Conservation (phyloP, 176 grass and related monocot species). For the Elaeis guineensis region DNA sequence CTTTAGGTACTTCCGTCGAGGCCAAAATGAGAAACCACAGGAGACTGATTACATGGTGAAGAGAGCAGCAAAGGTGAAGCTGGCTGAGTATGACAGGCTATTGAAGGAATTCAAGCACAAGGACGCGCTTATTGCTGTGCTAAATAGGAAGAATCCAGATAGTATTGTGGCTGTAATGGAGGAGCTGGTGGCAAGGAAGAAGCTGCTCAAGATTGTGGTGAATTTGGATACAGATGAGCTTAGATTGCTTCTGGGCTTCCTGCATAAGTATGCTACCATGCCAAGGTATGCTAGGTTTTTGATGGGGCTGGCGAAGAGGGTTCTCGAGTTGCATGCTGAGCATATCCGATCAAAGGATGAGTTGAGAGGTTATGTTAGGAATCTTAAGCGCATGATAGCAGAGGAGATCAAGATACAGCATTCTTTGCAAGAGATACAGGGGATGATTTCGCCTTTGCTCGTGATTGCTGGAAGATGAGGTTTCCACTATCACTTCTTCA, state of each 20-base stretch:
- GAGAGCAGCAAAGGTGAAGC: conserved; percentile 57
- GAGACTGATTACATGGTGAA: conserved; percentile 56
- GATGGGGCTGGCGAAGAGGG: conserved; percentile 65
- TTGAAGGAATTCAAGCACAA: conserved; percentile 81
- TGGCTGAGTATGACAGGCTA: conserved; percentile 66
- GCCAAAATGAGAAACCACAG: conserved; percentile 59
- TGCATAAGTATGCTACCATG: conserved; percentile 50
- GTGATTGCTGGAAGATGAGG: conserved; percentile 55
- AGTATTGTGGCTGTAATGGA: conserved; percentile 65
- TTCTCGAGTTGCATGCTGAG: conserved; percentile 55
- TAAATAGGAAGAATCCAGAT: conserved; percentile 46
- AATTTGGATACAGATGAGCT: conserved; percentile 65
- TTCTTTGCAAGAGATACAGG: conserved; percentile 77
- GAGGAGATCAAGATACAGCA: conserved; percentile 84
- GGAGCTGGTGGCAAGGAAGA: conserved; percentile 77
- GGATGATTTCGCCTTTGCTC: conserved; percentile 85
- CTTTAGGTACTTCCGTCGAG: conserved; percentile 56
- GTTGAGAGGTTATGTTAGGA: conserved; percentile 43
- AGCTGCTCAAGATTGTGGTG: conserved; percentile 48
- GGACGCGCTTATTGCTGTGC: conserved; percentile 59
- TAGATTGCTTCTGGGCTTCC: conserved; percentile 41
- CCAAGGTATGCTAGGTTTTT: conserved; percentile 63
- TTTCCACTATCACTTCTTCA: not conserved
- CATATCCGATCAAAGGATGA: conserved; percentile 46
- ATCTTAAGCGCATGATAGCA: conserved; percentile 45